Percentiles rank a stretch among this genome's conserved stretches.
Evolutionary conservation across 2,329 filamentous ascomycete species (phyloP).

Genomic region (Metarhizium guizhouense): DNA sequence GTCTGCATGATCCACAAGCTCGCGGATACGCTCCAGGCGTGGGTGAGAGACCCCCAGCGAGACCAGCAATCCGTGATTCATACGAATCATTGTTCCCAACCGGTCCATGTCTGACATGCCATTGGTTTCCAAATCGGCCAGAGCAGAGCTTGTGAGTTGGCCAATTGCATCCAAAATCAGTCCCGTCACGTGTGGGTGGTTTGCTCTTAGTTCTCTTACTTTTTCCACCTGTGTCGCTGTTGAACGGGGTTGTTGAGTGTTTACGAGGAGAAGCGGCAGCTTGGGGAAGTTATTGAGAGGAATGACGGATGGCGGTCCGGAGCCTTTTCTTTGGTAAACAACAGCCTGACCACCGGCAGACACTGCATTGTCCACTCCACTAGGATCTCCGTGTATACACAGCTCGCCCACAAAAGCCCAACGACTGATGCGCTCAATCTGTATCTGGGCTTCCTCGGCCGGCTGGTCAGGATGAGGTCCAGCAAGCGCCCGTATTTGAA

Average conservation of each 20-base stretch:
- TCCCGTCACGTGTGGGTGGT: background rate
- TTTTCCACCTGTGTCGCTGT: background rate
- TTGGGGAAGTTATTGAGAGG: background rate
- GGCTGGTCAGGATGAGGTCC: slow-evolving; percentile 7
- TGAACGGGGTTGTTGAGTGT: background rate
- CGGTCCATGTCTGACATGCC: background rate
- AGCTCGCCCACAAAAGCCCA: background rate
- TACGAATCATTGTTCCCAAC: background rate
- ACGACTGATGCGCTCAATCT: background rate
- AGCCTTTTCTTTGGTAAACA: background rate
- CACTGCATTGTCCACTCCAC: background rate
- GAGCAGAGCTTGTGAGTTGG: background rate
- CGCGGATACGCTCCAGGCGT: slow-evolving; percentile 6
- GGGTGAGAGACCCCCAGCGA: slow-evolving; percentile 8
- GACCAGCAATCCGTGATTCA: background rate
- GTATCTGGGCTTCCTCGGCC: background rate
- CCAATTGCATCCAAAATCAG: background rate
- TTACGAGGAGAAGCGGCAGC: background rate
- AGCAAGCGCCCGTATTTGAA: slow-evolving; percentile 6
- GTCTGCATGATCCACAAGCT: slow-evolving; percentile 17
- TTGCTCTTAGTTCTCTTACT: background rate
- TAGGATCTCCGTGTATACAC: background rate
- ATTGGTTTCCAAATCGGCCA: background rate
- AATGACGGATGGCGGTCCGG: background rate
- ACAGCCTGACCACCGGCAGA: background rate